These are phyloP conservation scores for Effrenium voratum DNA, from an alignment of 73 alveolate genomes.

Conservation along the genomic window DNA sequence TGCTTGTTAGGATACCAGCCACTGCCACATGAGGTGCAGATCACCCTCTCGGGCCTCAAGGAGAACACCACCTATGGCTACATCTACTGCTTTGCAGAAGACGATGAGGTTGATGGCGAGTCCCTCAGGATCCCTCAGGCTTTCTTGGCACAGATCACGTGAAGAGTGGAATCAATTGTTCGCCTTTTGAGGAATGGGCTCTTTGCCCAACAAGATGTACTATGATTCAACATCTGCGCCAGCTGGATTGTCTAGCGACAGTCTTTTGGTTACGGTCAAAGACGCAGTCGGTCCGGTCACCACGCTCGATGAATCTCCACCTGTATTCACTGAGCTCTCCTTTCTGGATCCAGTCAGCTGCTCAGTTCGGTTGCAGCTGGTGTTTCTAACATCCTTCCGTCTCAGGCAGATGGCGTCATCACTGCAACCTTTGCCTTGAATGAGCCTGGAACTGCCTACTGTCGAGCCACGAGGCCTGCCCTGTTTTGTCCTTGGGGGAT, in stretches of 20 bases:
- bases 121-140: background rate
- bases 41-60: conserved; percentile 53
- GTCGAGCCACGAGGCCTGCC: conserved; percentile 59
- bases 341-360: conserved; percentile 5
- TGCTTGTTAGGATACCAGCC: background rate
- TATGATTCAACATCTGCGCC: conserved; percentile 15
- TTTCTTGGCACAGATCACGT: too few relatives aligned
- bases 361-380: background rate
- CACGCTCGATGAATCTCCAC: conserved; percentile 46
- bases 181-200: conserved; percentile 12
- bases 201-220: conserved; percentile 60
- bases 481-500: background rate
- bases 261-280: background rate
- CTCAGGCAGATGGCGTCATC: conserved; percentile 46
- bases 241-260: background rate
- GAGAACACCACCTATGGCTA: background rate
- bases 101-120: conserved; percentile 41
- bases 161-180: background rate
- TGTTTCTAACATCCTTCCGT: background rate
- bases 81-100: conserved; percentile 62
- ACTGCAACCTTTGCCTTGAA: conserved; percentile 41
- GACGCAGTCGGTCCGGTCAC: background rate
- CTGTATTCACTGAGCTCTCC: conserved; percentile 28
- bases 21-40: conserved; percentile 29
- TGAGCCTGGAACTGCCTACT: conserved; percentile 71